Conservation (phyloP, 106 monocot species). For the Vanilla planifolia region DNA sequence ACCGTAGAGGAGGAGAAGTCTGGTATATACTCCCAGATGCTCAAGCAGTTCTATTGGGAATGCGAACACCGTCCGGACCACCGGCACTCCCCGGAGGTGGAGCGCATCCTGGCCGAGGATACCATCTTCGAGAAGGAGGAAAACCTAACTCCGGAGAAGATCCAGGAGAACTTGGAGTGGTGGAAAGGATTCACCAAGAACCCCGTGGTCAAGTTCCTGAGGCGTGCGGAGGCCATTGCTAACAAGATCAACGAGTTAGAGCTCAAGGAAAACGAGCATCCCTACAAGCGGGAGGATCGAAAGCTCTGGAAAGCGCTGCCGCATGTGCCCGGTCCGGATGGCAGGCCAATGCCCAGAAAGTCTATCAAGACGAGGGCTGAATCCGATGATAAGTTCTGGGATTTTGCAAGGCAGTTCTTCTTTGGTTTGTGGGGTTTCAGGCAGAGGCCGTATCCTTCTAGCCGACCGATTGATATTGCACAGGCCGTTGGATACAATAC, state of each 20-base stretch:
- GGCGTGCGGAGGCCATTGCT: constrained; percentile 43
- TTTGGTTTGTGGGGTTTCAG: constrained; percentile 78
- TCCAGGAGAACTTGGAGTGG: constrained; percentile 62
- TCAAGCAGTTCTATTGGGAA: constrained; percentile 83
- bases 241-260: constrained; percentile 68
- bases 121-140: constrained; percentile 44
- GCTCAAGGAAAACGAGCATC: constrained; percentile 66
- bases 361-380: constrained; percentile 65
- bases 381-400: constrained; percentile 79
- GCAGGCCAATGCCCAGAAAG: constrained; percentile 75
- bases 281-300: constrained; percentile 55
- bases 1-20: constrained; percentile 2
- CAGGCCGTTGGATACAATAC: constrained; percentile 79
- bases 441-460: constrained; percentile 74
- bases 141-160: constrained; percentile 57
- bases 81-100: constrained; percentile 72
- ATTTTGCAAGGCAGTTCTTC: constrained; percentile 80
- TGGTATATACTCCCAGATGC: constrained; percentile 44
- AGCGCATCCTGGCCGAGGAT: constrained; percentile 56
- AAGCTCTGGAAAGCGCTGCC: constrained; percentile 69
- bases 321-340: constrained; percentile 59
- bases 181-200: constrained; percentile 55
- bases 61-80: constrained; percentile 56
- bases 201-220: constrained; percentile 71
- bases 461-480: constrained; percentile 65